These are phyloP conservation scores for Aspergillus saccharolyticus DNA, from an alignment of 495 filamentous ascomycete species.

Conservation along the genomic window DNA sequence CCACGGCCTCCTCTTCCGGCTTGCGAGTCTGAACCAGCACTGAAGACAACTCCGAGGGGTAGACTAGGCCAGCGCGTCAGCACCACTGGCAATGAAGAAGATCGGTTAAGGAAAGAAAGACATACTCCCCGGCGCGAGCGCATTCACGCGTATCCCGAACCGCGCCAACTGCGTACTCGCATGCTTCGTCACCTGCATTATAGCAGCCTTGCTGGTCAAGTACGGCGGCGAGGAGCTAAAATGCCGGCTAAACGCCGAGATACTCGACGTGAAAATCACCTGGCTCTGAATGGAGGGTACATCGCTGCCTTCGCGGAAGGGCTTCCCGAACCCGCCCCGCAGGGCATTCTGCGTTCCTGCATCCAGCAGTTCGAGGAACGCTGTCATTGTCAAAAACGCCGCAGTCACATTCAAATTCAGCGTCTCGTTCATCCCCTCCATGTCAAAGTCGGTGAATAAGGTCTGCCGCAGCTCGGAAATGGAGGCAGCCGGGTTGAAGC, in stretches of 20 bases:
- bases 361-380: constrained; percentile 59
- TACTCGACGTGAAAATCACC: constrained; percentile 55
- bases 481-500: constrained; percentile 4
- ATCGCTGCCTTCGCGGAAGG: constrained; percentile 6
- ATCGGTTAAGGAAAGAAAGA: constrained; percentile 5
- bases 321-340: not conserved
- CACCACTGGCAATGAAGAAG: not conserved
- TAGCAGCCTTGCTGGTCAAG: constrained; percentile 56
- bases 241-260: constrained; percentile 49
- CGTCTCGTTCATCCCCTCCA: constrained; percentile 49
- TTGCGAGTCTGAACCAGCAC: not conserved
- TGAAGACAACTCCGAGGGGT: not conserved
- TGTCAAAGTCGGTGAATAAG: not conserved
- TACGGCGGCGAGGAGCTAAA: constrained; percentile 56
- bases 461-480: not conserved
- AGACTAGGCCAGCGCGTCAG: not conserved
- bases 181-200: constrained; percentile 58
- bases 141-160: constrained; percentile 58
- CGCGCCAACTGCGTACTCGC: constrained; percentile 46
- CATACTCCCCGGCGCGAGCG: constrained; percentile 59
- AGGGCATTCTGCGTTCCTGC: constrained; percentile 45
- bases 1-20: constrained; percentile 35
- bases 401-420: constrained; percentile 54
- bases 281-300: constrained; percentile 19
- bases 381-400: constrained; percentile 56